Evolutionary conservation across 208 protist species (phyloP), one percentile per base, ranked within the genome.

Genomic region (Kentomonas sorsogonicus): DNA sequence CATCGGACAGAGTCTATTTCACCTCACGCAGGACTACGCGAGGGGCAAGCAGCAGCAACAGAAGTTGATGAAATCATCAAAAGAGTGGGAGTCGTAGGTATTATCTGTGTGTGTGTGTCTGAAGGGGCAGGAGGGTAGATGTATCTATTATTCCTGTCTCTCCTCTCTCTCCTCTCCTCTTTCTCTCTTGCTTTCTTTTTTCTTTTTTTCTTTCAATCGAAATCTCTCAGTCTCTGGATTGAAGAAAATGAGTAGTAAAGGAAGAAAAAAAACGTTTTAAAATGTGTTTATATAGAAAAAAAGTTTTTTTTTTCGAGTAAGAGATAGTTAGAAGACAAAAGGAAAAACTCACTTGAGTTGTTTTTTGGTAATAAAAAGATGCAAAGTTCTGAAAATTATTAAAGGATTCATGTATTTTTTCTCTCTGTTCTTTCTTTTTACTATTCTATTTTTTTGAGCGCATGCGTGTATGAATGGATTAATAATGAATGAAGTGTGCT

Each of bases 1-100:
- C 2, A 77, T 93, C 48, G 74, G 79, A 2, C 89, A 95, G 61
- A 83, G 77, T 31, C 41, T 89, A 16, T 95, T 95, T 41, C 76
- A 89, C 59, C 53, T 89, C 1, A 47, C 72, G 9, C 89, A 95
- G 53, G 74, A 91, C 51, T 60, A 74, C 27, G 63, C 51, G 11
- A 51, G 66, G 16, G 58, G 50, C 30, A 38, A 69, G 0, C 60
- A 58, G 18, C 44, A 34, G 16, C 33, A 15, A 36, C 7, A 36
- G 11, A 5, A 36, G 5, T 15, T 36, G 5, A 5, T 15, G 7
- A 5, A 11, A 5, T 36, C 7, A 15, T 36, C 33, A 15, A 36
- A 36, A 29, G 18, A 47, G 18, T 7, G 7, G 43, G 18, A 27
- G 18, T 47, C 26, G 18, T 16, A 27, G 9, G 18, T 47, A 47